These are phyloP conservation scores for Ascochyta pisi DNA, from an alignment of 2,329 filamentous ascomycete species.

Conservation along the genomic window DNA sequence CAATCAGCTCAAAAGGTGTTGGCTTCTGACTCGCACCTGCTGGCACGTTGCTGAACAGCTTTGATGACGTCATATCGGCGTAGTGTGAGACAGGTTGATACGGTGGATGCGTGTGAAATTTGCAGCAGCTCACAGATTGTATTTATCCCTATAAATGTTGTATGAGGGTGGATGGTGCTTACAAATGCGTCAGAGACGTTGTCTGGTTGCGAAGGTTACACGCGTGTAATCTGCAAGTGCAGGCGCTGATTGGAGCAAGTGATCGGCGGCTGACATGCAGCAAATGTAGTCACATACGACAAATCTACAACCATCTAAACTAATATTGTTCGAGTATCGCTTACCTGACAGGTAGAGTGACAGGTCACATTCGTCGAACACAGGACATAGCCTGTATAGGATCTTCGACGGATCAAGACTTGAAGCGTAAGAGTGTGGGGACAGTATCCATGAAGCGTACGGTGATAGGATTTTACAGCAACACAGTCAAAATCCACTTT, in stretches of 20 bases:
- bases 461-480: too few species aligned
- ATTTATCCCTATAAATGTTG: background rate
- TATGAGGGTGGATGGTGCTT: background rate
- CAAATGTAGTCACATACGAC: background rate
- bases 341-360: too few species aligned
- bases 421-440: too few species aligned
- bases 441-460: too few species aligned
- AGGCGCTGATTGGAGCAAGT: background rate
- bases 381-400: too few species aligned
- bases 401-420: too few species aligned
- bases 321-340: too few species aligned
- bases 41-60: conserved; percentile 25
- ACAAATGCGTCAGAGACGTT: conserved; percentile 4
- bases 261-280: conserved; percentile 8
- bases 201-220: conserved; percentile 2
- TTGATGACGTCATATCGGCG: conserved; percentile 24
- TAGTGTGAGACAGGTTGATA: background rate
- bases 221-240: conserved; percentile 11
- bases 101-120: background rate
- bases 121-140: background rate
- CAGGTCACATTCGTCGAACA: too few species aligned
- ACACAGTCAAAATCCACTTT: too few species aligned
- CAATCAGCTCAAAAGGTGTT: conserved; percentile 33
- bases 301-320: background rate
- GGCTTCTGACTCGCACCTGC: conserved; percentile 24